phyloP scores from a whole-genome alignment of 371 early-diverging fungal species.

The Mycotypha africana region DNA sequence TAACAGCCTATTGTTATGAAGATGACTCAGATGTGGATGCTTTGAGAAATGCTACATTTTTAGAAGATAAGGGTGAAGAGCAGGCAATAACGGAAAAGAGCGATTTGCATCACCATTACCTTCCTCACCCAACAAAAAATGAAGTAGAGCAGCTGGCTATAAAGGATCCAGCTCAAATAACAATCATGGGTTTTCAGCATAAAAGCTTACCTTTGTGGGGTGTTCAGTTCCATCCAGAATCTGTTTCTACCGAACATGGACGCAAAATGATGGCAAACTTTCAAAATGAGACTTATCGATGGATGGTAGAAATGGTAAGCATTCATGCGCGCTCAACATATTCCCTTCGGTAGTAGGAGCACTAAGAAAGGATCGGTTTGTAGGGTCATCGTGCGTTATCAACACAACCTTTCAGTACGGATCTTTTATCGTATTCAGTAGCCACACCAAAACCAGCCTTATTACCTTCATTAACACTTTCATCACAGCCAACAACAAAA shows the following conservation, averaged over 20 bases:
- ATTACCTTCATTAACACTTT: too few species aligned
- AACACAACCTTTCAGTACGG: background rate
- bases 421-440: constrained; percentile 8
- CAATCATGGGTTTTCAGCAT: constrained; percentile 84
- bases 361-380: too few species aligned
- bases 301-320: constrained; percentile 31
- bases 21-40: constrained; percentile 41
- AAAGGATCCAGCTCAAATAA: constrained; percentile 15
- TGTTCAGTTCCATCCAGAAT: constrained; percentile 97
- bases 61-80: constrained; percentile 20
- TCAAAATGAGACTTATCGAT: constrained; percentile 38
- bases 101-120: constrained; percentile 17
- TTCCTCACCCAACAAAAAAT: constrained; percentile 11
- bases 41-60: constrained; percentile 20
- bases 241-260: constrained; percentile 83
- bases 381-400: constrained; percentile 4
- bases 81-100: background rate
- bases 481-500: background rate
- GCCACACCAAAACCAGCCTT: constrained; percentile 1
- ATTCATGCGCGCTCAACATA: too few species aligned
- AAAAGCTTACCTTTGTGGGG: constrained; percentile 71
- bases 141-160: background rate
- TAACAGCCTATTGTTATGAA: constrained; percentile 56
- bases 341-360: too few species aligned
- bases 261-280: constrained; percentile 71